These are phyloP conservation scores for Serpula lacrymans DNA, from an alignment of 768 basidiomycete species.

Conservation along the genomic window DNA sequence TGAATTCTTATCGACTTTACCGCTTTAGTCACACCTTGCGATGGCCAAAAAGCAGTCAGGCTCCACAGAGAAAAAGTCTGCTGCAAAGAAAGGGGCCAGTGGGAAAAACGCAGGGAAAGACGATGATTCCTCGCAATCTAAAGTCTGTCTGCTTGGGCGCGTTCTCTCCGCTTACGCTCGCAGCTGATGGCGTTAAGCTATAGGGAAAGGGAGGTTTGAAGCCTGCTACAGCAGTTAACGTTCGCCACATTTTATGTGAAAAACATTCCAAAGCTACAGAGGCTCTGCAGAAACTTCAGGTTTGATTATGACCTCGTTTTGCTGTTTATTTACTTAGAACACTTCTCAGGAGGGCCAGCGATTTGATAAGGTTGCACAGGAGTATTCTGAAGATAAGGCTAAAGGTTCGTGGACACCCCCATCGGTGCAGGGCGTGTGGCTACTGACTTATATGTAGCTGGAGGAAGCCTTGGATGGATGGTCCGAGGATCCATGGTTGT, in stretches of 20 bases:
- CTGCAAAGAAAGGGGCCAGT: constrained; percentile 8
- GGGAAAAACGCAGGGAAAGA: constrained; percentile 16
- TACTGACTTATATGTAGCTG: constrained; percentile 44
- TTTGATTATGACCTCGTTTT: constrained; percentile 24
- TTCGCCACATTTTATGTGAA: constrained; percentile 86
- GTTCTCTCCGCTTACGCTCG: constrained; percentile 2
- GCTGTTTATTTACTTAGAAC: constrained; percentile 1
- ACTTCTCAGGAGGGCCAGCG: constrained; percentile 62
- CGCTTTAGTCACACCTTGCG: too few species aligned
- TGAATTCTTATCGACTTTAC: too few species aligned
- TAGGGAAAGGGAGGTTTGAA: constrained; percentile 63
- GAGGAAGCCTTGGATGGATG: constrained; percentile 89
- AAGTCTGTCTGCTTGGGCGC: constrained; percentile 13
- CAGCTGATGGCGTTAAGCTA: neutral
- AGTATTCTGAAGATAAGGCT: constrained; percentile 89
- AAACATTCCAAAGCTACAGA: constrained; percentile 80
- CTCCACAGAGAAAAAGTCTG: constrained; percentile 18
- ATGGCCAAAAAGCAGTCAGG: constrained; percentile 16
- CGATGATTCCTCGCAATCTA: constrained; percentile 9
- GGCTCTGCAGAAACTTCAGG: constrained; percentile 78
- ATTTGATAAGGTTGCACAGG: constrained; percentile 87
- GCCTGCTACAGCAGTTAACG: constrained; percentile 78
- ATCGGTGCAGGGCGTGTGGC: neutral
- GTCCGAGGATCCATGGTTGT: constrained; percentile 81
- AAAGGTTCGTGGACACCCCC: constrained; percentile 63